Percentiles rank a stretch among this genome's conserved stretches.
Evolutionary conservation across 257 asterid genomes (phyloP).

Genomic region (Sherardia arvensis): DNA sequence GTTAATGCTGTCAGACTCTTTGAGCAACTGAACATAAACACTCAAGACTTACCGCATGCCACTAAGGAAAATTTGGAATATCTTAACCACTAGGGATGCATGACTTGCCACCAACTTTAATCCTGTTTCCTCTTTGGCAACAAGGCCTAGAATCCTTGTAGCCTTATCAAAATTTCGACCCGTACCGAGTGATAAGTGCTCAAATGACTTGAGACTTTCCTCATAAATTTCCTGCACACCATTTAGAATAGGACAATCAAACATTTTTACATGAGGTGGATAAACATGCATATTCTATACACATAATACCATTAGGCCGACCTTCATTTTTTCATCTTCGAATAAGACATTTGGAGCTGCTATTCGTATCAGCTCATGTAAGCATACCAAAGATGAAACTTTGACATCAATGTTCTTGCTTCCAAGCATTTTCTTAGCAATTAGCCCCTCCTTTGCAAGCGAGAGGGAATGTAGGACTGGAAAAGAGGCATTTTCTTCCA

Average conservation of each 20-base stretch:
- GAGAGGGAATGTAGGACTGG: slow-evolving; percentile 11
- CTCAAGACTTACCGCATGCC: slow-evolving; percentile 21
- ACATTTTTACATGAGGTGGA: background rate
- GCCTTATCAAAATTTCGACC: slow-evolving; percentile 23
- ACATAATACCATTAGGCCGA: background rate
- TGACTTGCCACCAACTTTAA: slow-evolving; percentile 24
- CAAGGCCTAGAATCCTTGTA: slow-evolving; percentile 15
- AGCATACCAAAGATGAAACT: slow-evolving; percentile 23
- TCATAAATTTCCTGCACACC: slow-evolving; percentile 23
- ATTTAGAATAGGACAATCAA: background rate
- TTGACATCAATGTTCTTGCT: slow-evolving; percentile 18
- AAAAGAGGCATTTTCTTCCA: slow-evolving; percentile 15
- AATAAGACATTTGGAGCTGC: slow-evolving; percentile 24
- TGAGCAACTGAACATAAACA: background rate
- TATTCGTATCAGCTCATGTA: slow-evolving; percentile 20
- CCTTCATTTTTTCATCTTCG: slow-evolving; percentile 17
- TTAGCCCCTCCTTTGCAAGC: slow-evolving; percentile 16
- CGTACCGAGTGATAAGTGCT: slow-evolving; percentile 20
- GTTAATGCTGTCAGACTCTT: background rate
- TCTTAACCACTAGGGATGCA: slow-evolving; percentile 14
- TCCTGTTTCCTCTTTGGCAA: slow-evolving; percentile 22
- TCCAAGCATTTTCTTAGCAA: slow-evolving; percentile 14
- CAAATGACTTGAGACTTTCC: slow-evolving; percentile 17
- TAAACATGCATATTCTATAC: background rate
- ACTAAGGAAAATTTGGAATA: slow-evolving; percentile 19